Percentiles rank a stretch among this genome's conserved stretches.
These are phyloP conservation scores for Escallonia herrerae DNA, from an alignment of 129 eudicot genomes.

Conservation along the genomic window DNA sequence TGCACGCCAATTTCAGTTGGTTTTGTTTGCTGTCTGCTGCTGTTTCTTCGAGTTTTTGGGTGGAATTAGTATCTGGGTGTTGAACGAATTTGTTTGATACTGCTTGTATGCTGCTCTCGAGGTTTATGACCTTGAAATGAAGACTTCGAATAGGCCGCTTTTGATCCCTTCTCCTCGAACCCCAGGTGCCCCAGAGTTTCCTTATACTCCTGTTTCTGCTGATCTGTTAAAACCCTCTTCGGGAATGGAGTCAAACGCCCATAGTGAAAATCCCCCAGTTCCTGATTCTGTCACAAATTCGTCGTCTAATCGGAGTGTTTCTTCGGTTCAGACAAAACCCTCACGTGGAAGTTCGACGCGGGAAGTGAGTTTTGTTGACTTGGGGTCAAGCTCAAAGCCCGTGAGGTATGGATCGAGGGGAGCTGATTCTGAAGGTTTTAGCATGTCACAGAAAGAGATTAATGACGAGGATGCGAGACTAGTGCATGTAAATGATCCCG, in stretches of 20 bases:
- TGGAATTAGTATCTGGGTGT: conserved; percentile 24
- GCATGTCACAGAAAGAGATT: conserved; percentile 71
- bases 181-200: conserved; percentile 15
- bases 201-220: conserved; percentile 11
- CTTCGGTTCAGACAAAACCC: conserved; percentile 30
- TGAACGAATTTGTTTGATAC: conserved; percentile 8
- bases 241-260: conserved; percentile 48
- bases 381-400: conserved; percentile 48
- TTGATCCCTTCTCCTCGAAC: conserved; percentile 35
- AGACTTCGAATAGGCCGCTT: conserved; percentile 29
- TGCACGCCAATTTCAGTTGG: not conserved
- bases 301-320: conserved; percentile 38
- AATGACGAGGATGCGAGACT: conserved; percentile 84
- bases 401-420: conserved; percentile 57
- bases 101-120: conserved; percentile 11
- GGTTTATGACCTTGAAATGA: conserved; percentile 48
- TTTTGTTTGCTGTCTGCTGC: conserved; percentile 9
- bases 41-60: conserved; percentile 10
- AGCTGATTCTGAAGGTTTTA: conserved; percentile 59
- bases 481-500: conserved; percentile 64
- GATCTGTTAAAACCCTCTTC: conserved; percentile 28
- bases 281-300: conserved; percentile 23
- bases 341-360: conserved; percentile 32
- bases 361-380: conserved; percentile 62
- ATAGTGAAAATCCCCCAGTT: conserved; percentile 28